Conservation (phyloP, 2,329 filamentous ascomycete species). For the Cryphonectria parasitica region DNA sequence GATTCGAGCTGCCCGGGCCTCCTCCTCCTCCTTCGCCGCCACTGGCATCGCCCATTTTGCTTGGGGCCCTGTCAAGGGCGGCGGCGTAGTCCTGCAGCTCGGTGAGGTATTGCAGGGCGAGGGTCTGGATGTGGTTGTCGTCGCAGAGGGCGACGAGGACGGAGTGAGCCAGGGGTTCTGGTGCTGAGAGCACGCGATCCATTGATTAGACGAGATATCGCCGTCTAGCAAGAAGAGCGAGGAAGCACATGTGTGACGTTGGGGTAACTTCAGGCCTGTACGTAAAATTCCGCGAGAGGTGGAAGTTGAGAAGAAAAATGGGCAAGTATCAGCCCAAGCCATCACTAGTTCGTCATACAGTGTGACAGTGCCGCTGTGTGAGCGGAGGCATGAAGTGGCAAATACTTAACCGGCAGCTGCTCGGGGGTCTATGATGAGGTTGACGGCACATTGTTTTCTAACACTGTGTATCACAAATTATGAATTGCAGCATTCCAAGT, state of each 20-base stretch:
- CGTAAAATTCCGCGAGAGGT: too few species aligned
- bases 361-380: background rate
- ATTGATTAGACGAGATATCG: background rate
- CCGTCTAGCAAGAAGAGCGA: background rate
- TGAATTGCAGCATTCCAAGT: background rate
- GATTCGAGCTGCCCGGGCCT: background rate
- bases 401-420: background rate
- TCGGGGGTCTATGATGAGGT: background rate
- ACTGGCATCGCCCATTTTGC: background rate
- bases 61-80: background rate
- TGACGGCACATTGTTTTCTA: background rate
- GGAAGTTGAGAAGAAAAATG: background rate
- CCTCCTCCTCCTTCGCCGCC: background rate
- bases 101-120: constrained; percentile 24
- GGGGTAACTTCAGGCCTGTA: background rate
- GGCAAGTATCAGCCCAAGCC: background rate
- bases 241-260: background rate
- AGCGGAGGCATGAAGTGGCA: background rate
- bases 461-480: constrained; percentile 2
- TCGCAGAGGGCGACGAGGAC: constrained; percentile 28
- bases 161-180: constrained; percentile 21
- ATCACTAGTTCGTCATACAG: constrained; percentile 1
- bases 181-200: constrained; percentile 24
- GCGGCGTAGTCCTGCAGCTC: constrained; percentile 18
- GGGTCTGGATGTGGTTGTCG: constrained; percentile 16